Evolutionary conservation across 106 monocot species (phyloP).

Genomic region (Narthecium ossifragum): DNA sequence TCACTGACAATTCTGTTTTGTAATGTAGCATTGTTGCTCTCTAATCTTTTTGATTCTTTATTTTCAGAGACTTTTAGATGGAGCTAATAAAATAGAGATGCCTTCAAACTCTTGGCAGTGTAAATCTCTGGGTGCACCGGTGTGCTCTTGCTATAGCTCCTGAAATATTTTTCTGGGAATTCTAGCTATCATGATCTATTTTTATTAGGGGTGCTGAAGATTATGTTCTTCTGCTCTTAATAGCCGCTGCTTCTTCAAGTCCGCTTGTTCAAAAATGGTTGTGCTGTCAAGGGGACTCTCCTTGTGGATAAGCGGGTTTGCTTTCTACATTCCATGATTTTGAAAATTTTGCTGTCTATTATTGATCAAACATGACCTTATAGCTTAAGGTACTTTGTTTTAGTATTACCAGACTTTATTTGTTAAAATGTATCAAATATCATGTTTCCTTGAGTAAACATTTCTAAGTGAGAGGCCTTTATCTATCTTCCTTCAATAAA

Average conservation of each 20-base stretch:
- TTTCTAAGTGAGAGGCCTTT: too few relatives aligned
- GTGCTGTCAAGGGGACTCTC: slow-evolving; percentile 71
- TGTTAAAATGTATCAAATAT: too few relatives aligned
- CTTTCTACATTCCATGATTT: too few relatives aligned
- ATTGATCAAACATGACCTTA: too few relatives aligned
- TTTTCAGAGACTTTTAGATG: slow-evolving; percentile 22
- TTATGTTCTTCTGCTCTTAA: neutral
- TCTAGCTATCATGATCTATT: neutral
- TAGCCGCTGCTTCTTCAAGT: slow-evolving; percentile 72
- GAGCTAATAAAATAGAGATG: slow-evolving; percentile 2
- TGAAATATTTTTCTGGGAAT: neutral
- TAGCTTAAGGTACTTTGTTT: too few relatives aligned
- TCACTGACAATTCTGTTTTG: too few relatives aligned
- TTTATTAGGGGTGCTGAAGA: too few relatives aligned
- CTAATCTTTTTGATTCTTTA: neutral
- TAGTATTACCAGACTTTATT: too few relatives aligned
- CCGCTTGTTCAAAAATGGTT: slow-evolving; percentile 72
- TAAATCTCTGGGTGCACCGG: slow-evolving; percentile 7
- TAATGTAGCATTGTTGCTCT: too few relatives aligned
- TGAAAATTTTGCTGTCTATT: too few relatives aligned
- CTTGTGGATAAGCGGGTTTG: slow-evolving; percentile 50
- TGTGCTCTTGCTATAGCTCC: slow-evolving; percentile 5
- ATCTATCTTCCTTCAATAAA: too few relatives aligned
- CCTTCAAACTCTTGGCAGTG: slow-evolving; percentile 6
- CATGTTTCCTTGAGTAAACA: too few relatives aligned